Evolutionary conservation across 192 early-diverging fungal species (phyloP).

Genomic region (Linnemannia exigua): DNA sequence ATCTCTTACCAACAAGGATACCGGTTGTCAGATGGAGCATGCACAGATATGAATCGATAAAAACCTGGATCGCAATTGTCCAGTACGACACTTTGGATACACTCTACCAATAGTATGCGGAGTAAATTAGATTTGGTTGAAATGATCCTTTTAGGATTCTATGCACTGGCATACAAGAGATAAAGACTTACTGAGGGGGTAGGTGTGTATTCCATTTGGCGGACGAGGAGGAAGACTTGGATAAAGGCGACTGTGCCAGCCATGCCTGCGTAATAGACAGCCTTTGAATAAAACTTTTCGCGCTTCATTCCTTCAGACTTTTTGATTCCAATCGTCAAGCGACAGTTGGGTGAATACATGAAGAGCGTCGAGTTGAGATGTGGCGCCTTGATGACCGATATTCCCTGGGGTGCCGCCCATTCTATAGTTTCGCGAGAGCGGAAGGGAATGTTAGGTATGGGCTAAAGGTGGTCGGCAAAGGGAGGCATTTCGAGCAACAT

Average conservation of each 20-base stretch:
- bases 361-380: constrained; percentile 56
- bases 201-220: constrained; percentile 75
- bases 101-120: constrained; percentile 44
- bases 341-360: constrained; percentile 65
- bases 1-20: constrained; percentile 57
- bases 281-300: constrained; percentile 66
- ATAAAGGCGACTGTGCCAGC: constrained; percentile 56
- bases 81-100: constrained; percentile 78
- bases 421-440: constrained; percentile 35
- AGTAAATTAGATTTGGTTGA: neutral
- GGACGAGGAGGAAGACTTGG: constrained; percentile 63
- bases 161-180: neutral
- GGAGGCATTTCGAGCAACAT: no score
- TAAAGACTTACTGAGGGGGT: constrained; percentile 71
- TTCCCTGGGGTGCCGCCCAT: constrained; percentile 65
- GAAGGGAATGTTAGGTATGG: neutral
- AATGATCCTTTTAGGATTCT: neutral
- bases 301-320: constrained; percentile 63
- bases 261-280: constrained; percentile 63
- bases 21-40: constrained; percentile 72
- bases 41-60: constrained; percentile 77
- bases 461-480: neutral
- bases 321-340: constrained; percentile 39
- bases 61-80: constrained; percentile 71
- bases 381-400: constrained; percentile 59